Base-by-base conservation (phyloP, 2,329 filamentous ascomycete species). In the Fusarium sp. region DNA sequence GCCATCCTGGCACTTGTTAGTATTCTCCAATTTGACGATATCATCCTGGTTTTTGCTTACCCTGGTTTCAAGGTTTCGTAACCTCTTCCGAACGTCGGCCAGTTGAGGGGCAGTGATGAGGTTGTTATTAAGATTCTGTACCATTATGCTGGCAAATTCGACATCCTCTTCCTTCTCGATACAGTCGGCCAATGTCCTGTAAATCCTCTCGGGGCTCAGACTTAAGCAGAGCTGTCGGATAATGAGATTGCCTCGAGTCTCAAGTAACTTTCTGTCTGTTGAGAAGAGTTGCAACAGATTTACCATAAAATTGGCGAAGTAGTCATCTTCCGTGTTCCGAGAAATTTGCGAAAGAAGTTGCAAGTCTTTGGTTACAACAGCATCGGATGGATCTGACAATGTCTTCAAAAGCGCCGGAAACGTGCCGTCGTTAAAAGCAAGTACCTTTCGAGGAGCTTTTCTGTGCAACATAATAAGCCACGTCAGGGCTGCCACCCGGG, bases 111-210 rank as follows among this genome's bases (percentile, higher is more conserved):
- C 96, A 3, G 97, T 99, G 72, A 99, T 98, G 58, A 99, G 90
- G 76, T 99, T 99, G 80, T 99, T 99, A 83, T 99, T 99, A 55
- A 99, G 86, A 76, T 98, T 98, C 79, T 99, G 96, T 30, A 99
- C 94, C 96, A 99, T 99, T 75, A 99, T 98, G 78, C 95, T 98
- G 18, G 96, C 95, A 81, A 99, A 99, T 79, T 99, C 97, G 44
- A 99, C 90, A 78, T 99, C 96, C 81, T 98, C 96, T 79, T 99
- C 96, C 77, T 95, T 97, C 80, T 98, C 96, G 12, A 99, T 92
- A 73, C 96, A 98, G 75, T 99, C 96, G 27, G 96, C 97, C 70
- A 99, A 86, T 4, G 94, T 98, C 32, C 96, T 90, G 77, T 98
- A 99, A 63, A 99, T 99, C 47, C 95, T 89, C 79, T 99, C 96